Evolutionary conservation across 225 moss, liverwort and hornwort genomes (phyloP), one percentile per base, ranked within the genome.

Genomic region (Polytrichum commune): DNA sequence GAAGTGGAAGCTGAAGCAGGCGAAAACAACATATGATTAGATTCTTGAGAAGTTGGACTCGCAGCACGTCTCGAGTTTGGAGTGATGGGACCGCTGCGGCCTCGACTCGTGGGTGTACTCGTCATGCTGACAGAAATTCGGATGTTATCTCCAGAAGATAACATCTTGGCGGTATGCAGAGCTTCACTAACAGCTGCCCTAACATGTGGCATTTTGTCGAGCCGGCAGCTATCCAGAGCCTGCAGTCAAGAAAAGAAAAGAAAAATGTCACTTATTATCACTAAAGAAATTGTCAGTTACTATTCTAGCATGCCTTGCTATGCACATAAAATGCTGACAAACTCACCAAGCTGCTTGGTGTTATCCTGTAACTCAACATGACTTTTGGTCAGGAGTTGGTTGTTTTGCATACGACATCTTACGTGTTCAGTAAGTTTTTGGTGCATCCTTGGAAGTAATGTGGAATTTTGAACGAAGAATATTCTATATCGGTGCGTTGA

Each of bases 171-270:
- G 16, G 78, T 86, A 62, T 88, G 82, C 20, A 96, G 74, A 22
- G 93, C 93, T 70, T 92, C 92, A 30, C 78, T 74, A 2, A 86
- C 93, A 19, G 93, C 93, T 69, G 71, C 62, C 70, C 96, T 82
- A 58, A 96, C 96, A 57, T 83, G 82, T 13, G 92, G 89, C 90
- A 91, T 93, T 69, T 78, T 82, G 55, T 96, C 96, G 25, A 89
- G 89, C 53, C 90, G 90, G 76, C 86, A 96, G 66, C 78, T 77
- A 58, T 87, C 90, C 79, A 96, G 75, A 26, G 81, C 87, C 89
- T 92, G 77, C 18, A 83, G 46, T 46, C 46, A 46, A 46, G 16
- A 46, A 46, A 46, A 2, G 35, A 9, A 35, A 46, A 13, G 8
- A 33, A 16, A 13, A 46, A 13, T 46, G 16, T 46, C 46, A 16